Percentiles rank a stretch among this genome's conserved stretches.
Conservation (phyloP, 2,329 filamentous ascomycete genomes). For the Hysterium pulicare region DNA sequence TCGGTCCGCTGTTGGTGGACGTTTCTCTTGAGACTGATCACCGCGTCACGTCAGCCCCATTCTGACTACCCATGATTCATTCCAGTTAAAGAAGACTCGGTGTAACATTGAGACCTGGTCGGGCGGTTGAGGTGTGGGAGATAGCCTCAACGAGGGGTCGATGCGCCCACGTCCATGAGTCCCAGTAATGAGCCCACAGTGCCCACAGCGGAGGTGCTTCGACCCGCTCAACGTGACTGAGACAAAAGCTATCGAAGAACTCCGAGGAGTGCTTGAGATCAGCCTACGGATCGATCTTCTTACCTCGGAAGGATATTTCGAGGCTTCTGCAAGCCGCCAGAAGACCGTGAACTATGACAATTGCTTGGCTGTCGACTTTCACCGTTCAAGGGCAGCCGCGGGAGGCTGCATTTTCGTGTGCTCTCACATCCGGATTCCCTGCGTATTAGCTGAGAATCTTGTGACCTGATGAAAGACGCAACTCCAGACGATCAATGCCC, state of each 20-base stretch:
- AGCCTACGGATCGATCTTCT: constrained; percentile 2
- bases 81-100: not conserved
- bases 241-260: constrained; percentile 1
- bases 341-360: constrained; percentile 17
- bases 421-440: constrained; percentile 26
- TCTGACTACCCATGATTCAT: not conserved
- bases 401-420: constrained; percentile 36
- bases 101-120: not conserved
- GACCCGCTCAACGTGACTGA: not conserved
- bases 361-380: constrained; percentile 26
- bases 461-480: constrained; percentile 28
- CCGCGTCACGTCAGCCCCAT: constrained; percentile 23
- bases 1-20: constrained; percentile 28
- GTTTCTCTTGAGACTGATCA: constrained; percentile 20
- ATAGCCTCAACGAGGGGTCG: not conserved
- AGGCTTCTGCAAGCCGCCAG: constrained; percentile 35
- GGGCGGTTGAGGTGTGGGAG: constrained; percentile 3
- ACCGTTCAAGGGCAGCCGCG: constrained; percentile 29
- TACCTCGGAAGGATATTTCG: constrained; percentile 23
- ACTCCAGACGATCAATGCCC: constrained; percentile 19
- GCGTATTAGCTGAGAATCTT: constrained; percentile 27
- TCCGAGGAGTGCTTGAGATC: constrained; percentile 29
- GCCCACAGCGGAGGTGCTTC: not conserved
- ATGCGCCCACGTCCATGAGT: not conserved
- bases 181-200: not conserved